Percentiles rank a stretch among this genome's conserved stretches.
Evolutionary conservation across 2,329 filamentous ascomycete genomes (phyloP).

Genomic region (Pseudocercospora pini-densiflorae): DNA sequence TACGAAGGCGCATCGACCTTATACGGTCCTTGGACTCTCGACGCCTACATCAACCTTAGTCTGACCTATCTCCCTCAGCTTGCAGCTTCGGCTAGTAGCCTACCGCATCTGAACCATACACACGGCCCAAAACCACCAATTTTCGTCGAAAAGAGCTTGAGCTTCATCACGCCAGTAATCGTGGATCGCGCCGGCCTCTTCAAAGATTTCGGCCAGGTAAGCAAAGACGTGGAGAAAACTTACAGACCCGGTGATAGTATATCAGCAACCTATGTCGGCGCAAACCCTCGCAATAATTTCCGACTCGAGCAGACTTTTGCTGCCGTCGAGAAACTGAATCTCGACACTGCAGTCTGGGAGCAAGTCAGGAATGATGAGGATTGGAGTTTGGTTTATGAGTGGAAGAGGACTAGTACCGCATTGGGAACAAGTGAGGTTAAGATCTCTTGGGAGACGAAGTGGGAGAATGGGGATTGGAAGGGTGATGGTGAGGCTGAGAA

Average conservation of each 20-base stretch:
- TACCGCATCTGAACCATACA: conserved; percentile 36
- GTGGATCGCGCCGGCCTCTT: conserved; percentile 70
- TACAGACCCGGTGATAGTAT: conserved; percentile 63
- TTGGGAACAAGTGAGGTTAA: conserved; percentile 78
- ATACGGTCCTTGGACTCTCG: conserved; percentile 79
- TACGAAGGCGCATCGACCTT: conserved; percentile 96
- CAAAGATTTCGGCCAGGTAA: conserved; percentile 71
- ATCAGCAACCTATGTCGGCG: conserved; percentile 75
- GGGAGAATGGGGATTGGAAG: conserved; percentile 51
- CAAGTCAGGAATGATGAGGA: conserved; percentile 74
- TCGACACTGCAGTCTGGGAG: conserved; percentile 60
- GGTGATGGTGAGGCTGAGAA: conserved; percentile 32
- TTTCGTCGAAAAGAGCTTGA: conserved; percentile 74
- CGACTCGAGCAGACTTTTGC: conserved; percentile 77
- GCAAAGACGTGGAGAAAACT: conserved; percentile 57
- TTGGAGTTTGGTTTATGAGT: conserved; percentile 82
- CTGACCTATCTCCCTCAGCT: conserved; percentile 73
- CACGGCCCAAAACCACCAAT: conserved; percentile 72
- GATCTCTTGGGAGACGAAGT: conserved; percentile 75
- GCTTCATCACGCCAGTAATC: conserved; percentile 80
- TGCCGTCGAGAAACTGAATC: conserved; percentile 68
- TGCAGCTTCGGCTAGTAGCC: conserved; percentile 44
- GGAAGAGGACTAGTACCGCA: conserved; percentile 72
- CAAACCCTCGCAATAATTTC: conserved; percentile 89
- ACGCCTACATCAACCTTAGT: conserved; percentile 86